These are phyloP conservation scores for Niebla homalea DNA, from an alignment of 495 filamentous ascomycete genomes.

Conservation along the genomic window DNA sequence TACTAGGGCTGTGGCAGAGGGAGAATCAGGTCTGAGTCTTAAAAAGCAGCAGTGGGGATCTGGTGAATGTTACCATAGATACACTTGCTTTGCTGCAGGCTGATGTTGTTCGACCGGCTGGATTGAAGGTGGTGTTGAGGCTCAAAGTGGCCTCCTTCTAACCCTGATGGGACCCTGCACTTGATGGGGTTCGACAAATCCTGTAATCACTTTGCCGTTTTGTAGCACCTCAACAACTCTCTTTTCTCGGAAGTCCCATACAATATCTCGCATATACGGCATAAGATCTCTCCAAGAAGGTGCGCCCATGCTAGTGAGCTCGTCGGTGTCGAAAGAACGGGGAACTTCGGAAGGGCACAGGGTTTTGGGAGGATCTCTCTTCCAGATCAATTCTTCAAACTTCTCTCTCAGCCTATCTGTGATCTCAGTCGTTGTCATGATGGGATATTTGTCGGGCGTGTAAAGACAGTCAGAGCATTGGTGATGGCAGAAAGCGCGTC, in stretches of 20 bases:
- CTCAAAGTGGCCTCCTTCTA: constrained; percentile 7
- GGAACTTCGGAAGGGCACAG: constrained; percentile 39
- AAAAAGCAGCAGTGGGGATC: no score
- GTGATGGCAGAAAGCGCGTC: no score
- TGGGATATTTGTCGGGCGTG: no score
- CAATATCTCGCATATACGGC: constrained; percentile 25
- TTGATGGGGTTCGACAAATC: constrained; percentile 17
- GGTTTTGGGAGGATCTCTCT: constrained; percentile 29
- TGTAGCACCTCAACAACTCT: constrained; percentile 36
- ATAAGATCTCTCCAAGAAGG: constrained; percentile 31
- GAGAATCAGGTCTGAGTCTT: no score
- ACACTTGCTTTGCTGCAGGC: no score
- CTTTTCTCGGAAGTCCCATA: constrained; percentile 21
- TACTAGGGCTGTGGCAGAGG: background rate
- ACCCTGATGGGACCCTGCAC: constrained; percentile 31
- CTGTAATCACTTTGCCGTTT: constrained; percentile 25
- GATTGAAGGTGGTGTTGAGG: no score
- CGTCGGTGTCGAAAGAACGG: constrained; percentile 22
- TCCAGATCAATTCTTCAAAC: background rate
- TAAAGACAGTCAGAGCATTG: no score
- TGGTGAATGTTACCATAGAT: no score
- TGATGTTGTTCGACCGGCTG: no score
- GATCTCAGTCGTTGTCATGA: background rate
- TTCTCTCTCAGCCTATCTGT: background rate
- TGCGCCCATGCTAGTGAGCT: constrained; percentile 21